A percentile compares a stretch with the other conserved stretches of the same genome.
These are phyloP conservation scores for Phytophthora boehmeriae DNA, from an alignment of 352 stramenopile genomes.

Conservation along the genomic window DNA sequence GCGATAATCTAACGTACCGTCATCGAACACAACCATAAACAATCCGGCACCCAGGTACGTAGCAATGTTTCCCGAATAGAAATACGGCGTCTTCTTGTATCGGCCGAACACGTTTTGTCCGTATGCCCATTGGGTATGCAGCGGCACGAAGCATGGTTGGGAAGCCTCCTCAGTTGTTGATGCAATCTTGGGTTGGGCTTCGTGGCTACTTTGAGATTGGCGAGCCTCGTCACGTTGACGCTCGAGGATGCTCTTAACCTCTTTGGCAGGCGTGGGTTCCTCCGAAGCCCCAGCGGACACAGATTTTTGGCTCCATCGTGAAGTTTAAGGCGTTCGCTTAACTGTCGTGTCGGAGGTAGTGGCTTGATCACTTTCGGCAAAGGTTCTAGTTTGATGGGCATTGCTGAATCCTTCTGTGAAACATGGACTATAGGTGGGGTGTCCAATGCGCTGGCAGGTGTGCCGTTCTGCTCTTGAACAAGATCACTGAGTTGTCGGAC, in stretches of 20 bases:
- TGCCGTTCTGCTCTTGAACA: neutral
- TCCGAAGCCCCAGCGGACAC: conserved; percentile 1
- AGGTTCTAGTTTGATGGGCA: conserved; percentile 9
- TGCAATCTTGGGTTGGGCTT: neutral
- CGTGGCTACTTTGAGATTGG: conserved; percentile 4
- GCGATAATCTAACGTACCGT: conserved; percentile 75
- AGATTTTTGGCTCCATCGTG: conserved; percentile 13
- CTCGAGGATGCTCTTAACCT: conserved; percentile 1
- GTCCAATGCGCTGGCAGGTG: neutral
- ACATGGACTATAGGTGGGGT: conserved; percentile 2
- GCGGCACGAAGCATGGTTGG: conserved; percentile 47
- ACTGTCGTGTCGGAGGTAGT: conserved; percentile 13
- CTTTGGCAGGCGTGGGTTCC: neutral
- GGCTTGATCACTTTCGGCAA: conserved; percentile 6
- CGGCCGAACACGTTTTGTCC: conserved; percentile 66
- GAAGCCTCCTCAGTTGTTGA: neutral
- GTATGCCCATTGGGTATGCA: conserved; percentile 67
- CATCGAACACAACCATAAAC: conserved; percentile 85
- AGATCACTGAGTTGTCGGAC: conserved; percentile 3
- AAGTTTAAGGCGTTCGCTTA: conserved; percentile 15
- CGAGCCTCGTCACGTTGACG: neutral
- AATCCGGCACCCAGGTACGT: conserved; percentile 68
- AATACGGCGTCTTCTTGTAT: conserved; percentile 77
- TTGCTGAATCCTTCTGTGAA: conserved; percentile 17
- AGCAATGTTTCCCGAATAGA: conserved; percentile 80